Base-by-base conservation (phyloP, 768 basidiomycete species). In the Amanita inopinata region DNA sequence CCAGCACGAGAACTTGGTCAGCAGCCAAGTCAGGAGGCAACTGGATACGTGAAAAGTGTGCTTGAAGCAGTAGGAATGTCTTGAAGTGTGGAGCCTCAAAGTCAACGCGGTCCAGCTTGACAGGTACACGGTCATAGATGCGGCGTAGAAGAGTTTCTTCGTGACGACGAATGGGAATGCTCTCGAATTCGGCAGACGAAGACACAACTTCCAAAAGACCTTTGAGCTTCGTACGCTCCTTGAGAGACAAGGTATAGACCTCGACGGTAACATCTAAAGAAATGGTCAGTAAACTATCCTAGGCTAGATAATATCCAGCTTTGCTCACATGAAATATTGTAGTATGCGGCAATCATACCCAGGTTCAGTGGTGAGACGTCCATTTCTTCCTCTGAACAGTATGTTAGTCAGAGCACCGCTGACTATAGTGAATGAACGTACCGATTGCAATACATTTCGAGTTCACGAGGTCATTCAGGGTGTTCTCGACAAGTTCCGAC, bases 51-150 rank as follows among this genome's bases (percentile, higher is more conserved):
- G 88, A 90, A 66, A 98, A 99, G 65, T 98, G 94, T 0, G 93
- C 92, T 57, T 99, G 93, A 1, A 99, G 72, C 1, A 98, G 77
- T 22, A 98, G 71, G 81, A 94, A 96, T 0, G 93, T 92, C 68
- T 99, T 98, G 83, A 97, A 98, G 57, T 94, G 83, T 0, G 94
- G 96, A 11, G 87, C 84, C 55, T 92, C 89, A 61, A 90, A 98
- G 61, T 97, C 86, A 46, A 58, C 63, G 1, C 58, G 56, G 37
- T 87, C 82, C 31, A 97, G 73, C 65, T 98, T 98, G 67, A 98
- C 94, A 1, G 94, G 94, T 1, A 94, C 84, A 15, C 93, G 88
- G 56, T 97, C 91, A 58, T 98, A 98, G 47, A 96, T 88, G 6
- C 90, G 80, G 32, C 83, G 80, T 6, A 96, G 75, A 2, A 94